Conservation (phyloP, 768 basidiomycete species). For the Neoboletus magnificus region DNA sequence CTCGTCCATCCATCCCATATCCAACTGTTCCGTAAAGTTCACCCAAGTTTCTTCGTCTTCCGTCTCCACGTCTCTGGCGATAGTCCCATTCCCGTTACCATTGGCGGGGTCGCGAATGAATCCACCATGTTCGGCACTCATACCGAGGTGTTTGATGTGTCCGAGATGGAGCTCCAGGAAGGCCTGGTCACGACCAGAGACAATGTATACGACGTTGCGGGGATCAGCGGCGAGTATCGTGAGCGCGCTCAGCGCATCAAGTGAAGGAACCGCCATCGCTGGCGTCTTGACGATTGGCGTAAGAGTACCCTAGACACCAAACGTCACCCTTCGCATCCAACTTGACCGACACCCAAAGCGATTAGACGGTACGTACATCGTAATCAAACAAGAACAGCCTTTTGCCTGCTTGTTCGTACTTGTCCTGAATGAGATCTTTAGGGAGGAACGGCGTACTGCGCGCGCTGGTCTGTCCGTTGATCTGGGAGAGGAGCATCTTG, state of each 20-base stretch:
- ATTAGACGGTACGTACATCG: conserved; percentile 55
- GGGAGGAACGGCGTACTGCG: conserved; percentile 85
- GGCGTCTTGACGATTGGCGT: conserved; percentile 96
- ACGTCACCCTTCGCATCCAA: neutral
- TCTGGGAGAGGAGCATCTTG: conserved; percentile 81
- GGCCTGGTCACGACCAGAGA: conserved; percentile 90
- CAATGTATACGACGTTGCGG: conserved; percentile 91
- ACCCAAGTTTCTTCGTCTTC: conserved; percentile 51
- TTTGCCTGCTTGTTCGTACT: conserved; percentile 72
- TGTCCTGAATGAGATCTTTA: conserved; percentile 49
- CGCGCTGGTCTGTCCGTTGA: conserved; percentile 75
- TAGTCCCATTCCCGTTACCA: conserved; percentile 13
- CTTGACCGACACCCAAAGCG: neutral
- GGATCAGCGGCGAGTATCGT: conserved; percentile 72
- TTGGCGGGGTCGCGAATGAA: conserved; percentile 77
- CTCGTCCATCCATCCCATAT: conserved; percentile 98
- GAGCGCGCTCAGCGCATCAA: conserved; percentile 71
- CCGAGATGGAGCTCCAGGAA: conserved; percentile 94
- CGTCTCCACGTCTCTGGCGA: neutral
- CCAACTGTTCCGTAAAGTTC: conserved; percentile 87
- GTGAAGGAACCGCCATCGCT: conserved; percentile 78
- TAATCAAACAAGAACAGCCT: conserved; percentile 94
- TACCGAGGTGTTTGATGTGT: conserved; percentile 75
- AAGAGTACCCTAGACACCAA: conserved; percentile 71
- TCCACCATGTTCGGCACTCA: conserved; percentile 94